Conservation (phyloP, 805 yeast species). For the Candida jianshihensis region DNA sequence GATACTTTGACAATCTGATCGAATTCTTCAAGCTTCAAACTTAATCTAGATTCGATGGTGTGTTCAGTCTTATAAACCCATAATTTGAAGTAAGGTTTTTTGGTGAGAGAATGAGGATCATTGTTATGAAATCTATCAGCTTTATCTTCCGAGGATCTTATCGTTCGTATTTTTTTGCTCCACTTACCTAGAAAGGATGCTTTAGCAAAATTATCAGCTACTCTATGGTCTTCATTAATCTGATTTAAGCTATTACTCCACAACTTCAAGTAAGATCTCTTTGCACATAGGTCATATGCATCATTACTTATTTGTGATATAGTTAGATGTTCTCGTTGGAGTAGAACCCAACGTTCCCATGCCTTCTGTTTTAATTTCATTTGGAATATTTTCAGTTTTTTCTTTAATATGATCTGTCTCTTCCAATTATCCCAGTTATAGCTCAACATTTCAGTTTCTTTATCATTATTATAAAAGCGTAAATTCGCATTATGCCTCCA, state of each 20-base stretch:
- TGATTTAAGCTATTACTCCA: conserved; percentile 6
- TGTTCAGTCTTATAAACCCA: conserved; percentile 8
- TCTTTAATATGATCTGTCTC: conserved; percentile 1
- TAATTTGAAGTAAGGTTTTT: conserved; percentile 2
- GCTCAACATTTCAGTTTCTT: neutral
- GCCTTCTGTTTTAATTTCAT: neutral
- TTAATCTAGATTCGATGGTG: conserved; percentile 1
- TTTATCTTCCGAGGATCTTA: neutral
- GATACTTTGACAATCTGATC: neutral
- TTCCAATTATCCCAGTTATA: conserved; percentile 8
- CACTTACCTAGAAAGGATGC: conserved; percentile 6
- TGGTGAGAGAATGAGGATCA: neutral
- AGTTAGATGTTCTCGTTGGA: neutral
- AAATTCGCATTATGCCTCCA: conserved; percentile 8
- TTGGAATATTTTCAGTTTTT: conserved; percentile 3
- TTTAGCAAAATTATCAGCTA: conserved; percentile 16
- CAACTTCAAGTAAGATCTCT: conserved; percentile 13
- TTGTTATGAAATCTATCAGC: conserved; percentile 3
- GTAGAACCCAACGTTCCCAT: neutral
- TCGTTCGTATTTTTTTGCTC: neutral
- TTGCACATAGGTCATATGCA: conserved; percentile 12
- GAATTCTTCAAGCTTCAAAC: neutral
- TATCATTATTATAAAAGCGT: neutral
- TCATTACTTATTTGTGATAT: too few relatives aligned
- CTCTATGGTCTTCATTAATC: neutral